Base-by-base conservation (phyloP, 768 basidiomycete genomes). In the Pleurotus tuoliensis region DNA sequence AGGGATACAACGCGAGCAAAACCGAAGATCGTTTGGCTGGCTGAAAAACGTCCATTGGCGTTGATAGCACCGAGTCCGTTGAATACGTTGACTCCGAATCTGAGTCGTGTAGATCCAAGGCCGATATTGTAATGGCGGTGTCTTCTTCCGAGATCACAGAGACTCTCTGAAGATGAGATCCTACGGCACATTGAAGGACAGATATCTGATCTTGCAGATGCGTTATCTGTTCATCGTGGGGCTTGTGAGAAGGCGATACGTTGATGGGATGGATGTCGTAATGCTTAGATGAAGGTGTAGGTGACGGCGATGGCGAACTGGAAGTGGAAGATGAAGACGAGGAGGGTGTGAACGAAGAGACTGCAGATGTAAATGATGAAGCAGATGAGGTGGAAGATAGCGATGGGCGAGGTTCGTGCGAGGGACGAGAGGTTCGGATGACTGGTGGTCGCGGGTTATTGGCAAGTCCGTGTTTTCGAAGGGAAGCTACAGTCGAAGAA, bases 161-260 rank as follows among this genome's bases (percentile, higher is more conserved):
- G 6, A 50, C 15, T n/a, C 48, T 27, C 15, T 50, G 48, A 34
- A 37, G 48, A 27, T 34, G 48, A 7, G 48, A 37, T 16, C 30
- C 30, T 27, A 50, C 38, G 5, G 48, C 48, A 20, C 16, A 16
- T n/a, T 37, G 48, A 37, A 50, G 48, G 24, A 37, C 30, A 8
- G 48, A 50, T 9, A 50, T 50, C 15, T 50, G 48, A 50, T 50
- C 48, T 38, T 50, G 48, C 2, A 50, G 48, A 50, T 50, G 48
- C 5, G 18, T 18, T 16, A 50, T 50, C 48, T 50, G 48, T 24
- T 50, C n/a, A 15, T 20, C 38, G 27, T 50, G 48, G 30, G 9
- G 30, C 30, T 34, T 34, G 30, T 34, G 30, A 34, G 30, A 34
- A 34, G 30, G 30, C 30, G 7, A 34, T 34, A 34, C 7, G 8